Conservation (phyloP, 2,329 filamentous ascomycete species). For the Sordariomycetes sp. region DNA sequence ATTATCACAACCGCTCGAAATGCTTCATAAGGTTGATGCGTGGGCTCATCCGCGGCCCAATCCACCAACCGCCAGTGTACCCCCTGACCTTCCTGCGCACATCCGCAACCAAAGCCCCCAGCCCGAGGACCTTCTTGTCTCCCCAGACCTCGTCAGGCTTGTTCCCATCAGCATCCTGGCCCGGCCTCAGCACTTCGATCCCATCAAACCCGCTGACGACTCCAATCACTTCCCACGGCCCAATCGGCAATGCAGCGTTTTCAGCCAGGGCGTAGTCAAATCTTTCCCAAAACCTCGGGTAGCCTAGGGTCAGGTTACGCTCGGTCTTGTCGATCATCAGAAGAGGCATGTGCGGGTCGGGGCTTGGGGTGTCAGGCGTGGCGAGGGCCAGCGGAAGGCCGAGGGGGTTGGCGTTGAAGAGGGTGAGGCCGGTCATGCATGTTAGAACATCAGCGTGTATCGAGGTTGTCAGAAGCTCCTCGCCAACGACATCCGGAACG, state of each 20-base stretch:
- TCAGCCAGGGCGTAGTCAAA: constrained; percentile 57
- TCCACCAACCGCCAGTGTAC: constrained; percentile 53
- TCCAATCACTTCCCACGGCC: constrained; percentile 46
- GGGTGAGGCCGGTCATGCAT: constrained; percentile 64
- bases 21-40: constrained; percentile 39
- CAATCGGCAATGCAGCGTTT: constrained; percentile 34
- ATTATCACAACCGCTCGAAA: not conserved
- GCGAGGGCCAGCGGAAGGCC: constrained; percentile 24
- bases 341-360: constrained; percentile 8
- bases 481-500: no score
- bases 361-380: constrained; percentile 9
- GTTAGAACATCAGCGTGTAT: constrained; percentile 58
- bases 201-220: constrained; percentile 50
- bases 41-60: constrained; percentile 52
- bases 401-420: constrained; percentile 46
- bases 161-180: no score
- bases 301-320: constrained; percentile 29
- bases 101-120: constrained; percentile 27
- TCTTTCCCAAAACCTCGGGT: constrained; percentile 48
- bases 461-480: constrained; percentile 16
- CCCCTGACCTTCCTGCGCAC: constrained; percentile 31
- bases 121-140: constrained; percentile 29
- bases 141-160: constrained; percentile 4
- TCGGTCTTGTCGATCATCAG: constrained; percentile 56
- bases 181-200: constrained; percentile 46